Evolutionary conservation across 1,139 yeast genomes (phyloP).

Genomic region (Yamadazyma friedrichii): DNA sequence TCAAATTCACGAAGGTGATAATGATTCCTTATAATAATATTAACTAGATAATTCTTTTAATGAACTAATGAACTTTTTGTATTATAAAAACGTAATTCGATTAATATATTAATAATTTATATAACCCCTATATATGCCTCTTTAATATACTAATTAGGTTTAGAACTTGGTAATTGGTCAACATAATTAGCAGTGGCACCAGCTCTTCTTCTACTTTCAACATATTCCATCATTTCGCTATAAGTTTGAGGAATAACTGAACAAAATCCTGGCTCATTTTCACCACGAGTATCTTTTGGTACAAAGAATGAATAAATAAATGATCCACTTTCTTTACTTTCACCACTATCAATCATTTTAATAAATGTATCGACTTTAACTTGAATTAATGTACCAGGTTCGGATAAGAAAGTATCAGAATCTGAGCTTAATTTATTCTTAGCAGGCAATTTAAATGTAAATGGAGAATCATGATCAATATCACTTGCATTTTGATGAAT

Average conservation of each 20-base stretch:
- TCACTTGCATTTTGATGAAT: constrained; percentile 35
- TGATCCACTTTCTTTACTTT: constrained; percentile 73
- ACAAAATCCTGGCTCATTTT: constrained; percentile 45
- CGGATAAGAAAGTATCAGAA: constrained; percentile 60
- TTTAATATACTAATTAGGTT: constrained; percentile 5
- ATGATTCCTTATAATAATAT: constrained; percentile 20
- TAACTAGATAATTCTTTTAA: neutral
- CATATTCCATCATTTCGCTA: constrained; percentile 87
- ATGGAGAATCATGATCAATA: constrained; percentile 37
- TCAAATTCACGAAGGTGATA: constrained; percentile 36
- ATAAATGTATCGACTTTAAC: constrained; percentile 84
- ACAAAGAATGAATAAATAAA: constrained; percentile 88
- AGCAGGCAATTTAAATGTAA: constrained; percentile 52
- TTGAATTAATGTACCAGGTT: constrained; percentile 86
- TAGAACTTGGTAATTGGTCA: constrained; percentile 32
- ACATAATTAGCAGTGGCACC: constrained; percentile 75
- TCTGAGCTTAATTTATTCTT: constrained; percentile 54
- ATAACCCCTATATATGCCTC: neutral
- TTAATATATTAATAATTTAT: constrained; percentile 8
- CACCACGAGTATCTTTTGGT: constrained; percentile 45
- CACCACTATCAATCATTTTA: constrained; percentile 60
- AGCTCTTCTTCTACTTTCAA: constrained; percentile 89
- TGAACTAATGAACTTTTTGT: constrained; percentile 5
- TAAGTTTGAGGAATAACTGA: constrained; percentile 86
- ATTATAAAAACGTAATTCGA: constrained; percentile 7